A percentile compares a stretch with the other conserved stretches of the same genome.
Evolutionary conservation across 768 basidiomycete species (phyloP).

Genomic region (Rhodotorula toruloides): DNA sequence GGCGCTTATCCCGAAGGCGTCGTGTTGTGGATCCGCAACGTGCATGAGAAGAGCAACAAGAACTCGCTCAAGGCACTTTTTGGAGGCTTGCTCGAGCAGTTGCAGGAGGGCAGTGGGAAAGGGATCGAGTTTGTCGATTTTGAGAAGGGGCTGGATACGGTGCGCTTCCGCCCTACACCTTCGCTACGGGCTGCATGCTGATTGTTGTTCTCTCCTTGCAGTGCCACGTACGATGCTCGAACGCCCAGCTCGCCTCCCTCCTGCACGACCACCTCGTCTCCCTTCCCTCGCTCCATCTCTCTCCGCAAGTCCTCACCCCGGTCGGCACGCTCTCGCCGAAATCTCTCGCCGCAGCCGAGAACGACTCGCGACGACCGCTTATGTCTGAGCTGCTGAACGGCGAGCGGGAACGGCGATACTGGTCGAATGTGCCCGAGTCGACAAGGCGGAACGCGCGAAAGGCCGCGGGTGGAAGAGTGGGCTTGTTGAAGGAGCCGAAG

Average conservation of each 20-base stretch:
- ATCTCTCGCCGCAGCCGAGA: background rate
- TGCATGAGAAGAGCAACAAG: slow-evolving; percentile 26
- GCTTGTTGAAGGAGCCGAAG: slow-evolving; percentile 19
- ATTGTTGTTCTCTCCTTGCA: background rate
- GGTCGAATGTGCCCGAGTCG: slow-evolving; percentile 23
- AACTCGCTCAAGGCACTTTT: slow-evolving; percentile 25
- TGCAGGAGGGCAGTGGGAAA: slow-evolving; percentile 34
- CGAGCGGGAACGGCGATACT: slow-evolving; percentile 23
- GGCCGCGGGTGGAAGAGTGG: slow-evolving; percentile 15
- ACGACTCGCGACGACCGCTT: slow-evolving; percentile 20
- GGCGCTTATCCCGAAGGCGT: slow-evolving; percentile 29
- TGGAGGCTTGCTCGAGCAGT: slow-evolving; percentile 16
- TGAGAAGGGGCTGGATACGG: slow-evolving; percentile 27
- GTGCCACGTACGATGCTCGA: slow-evolving; percentile 33
- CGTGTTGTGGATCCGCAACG: slow-evolving; percentile 32
- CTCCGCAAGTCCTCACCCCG: slow-evolving; percentile 4
- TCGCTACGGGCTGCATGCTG: background rate
- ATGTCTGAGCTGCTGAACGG: slow-evolving; percentile 3
- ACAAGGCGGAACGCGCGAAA: slow-evolving; percentile 19
- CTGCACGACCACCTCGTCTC: background rate
- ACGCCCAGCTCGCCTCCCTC: background rate
- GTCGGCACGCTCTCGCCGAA: background rate
- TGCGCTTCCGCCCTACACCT: background rate
- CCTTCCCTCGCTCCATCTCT: slow-evolving; percentile 4
- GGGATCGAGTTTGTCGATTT: slow-evolving; percentile 36